Conservation (phyloP, 306 rosid genomes). For the Herpetospermum pedunculosum region DNA sequence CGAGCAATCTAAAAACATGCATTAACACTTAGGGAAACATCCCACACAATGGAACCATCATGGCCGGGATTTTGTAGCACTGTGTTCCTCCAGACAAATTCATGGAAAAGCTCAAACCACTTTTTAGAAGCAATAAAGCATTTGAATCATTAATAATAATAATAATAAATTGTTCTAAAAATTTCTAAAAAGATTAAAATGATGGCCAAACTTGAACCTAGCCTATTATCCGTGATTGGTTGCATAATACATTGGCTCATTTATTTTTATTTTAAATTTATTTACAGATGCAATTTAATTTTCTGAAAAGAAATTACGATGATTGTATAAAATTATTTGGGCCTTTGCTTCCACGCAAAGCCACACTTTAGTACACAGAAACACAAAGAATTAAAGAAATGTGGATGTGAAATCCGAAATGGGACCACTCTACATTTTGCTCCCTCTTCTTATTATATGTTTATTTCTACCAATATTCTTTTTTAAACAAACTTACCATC, state of each 20-base stretch:
- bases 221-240: neutral
- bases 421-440: constrained; percentile 25
- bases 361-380: constrained; percentile 20
- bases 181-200: neutral
- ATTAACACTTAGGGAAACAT: neutral
- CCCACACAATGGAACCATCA: constrained; percentile 3
- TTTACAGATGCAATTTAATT: neutral
- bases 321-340: constrained; percentile 5
- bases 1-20: too few relatives aligned
- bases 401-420: constrained; percentile 46
- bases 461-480: neutral
- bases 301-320: neutral
- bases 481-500: too few relatives aligned
- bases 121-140: constrained; percentile 7
- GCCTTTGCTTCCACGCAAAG: constrained; percentile 63
- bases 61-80: neutral
- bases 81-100: neutral
- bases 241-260: neutral
- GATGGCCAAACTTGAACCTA: neutral
- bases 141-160: neutral
- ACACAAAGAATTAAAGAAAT: constrained; percentile 19
- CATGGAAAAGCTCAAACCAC: neutral
- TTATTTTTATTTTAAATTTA: neutral
- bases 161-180: neutral
- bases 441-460: neutral